phyloP scores from a whole-genome alignment of 768 basidiomycete species.

The Suillus subalutaceus region DNA sequence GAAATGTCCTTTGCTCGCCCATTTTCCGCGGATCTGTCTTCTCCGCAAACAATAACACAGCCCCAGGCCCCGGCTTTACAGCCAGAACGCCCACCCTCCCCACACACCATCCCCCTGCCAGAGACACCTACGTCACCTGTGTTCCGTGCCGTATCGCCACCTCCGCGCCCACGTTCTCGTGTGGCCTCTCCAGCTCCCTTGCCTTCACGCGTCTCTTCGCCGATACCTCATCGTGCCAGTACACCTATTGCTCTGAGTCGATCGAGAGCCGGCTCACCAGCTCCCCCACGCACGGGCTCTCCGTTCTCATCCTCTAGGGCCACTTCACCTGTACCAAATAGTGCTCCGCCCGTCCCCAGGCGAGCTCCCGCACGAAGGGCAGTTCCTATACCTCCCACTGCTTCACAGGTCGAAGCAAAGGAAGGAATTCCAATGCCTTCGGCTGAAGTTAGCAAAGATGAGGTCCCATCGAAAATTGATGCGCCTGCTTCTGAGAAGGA shows the following conservation, averaged over 20 bases:
- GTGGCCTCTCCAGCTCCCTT: slow-evolving; percentile 23
- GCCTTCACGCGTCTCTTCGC: slow-evolving; percentile 7
- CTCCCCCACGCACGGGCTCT: slow-evolving; percentile 22
- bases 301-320: slow-evolving; percentile 38
- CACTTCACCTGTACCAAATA: slow-evolving; percentile 37
- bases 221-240: slow-evolving; percentile 37
- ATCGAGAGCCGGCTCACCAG: slow-evolving; percentile 30
- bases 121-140: slow-evolving; percentile 34
- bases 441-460: neutral
- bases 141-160: slow-evolving; percentile 17
- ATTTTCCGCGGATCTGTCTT: slow-evolving; percentile 6
- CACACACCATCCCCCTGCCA: slow-evolving; percentile 26
- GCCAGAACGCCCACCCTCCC: slow-evolving; percentile 19
- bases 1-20: slow-evolving; percentile 24
- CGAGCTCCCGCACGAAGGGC: slow-evolving; percentile 59
- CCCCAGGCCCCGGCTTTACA: slow-evolving; percentile 10
- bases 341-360: slow-evolving; percentile 63
- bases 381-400: slow-evolving; percentile 30
- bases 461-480: neutral
- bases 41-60: slow-evolving; percentile 13
- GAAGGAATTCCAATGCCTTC: slow-evolving; percentile 5
- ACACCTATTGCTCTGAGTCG: slow-evolving; percentile 24
- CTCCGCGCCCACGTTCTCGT: slow-evolving; percentile 38
- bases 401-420: slow-evolving; percentile 1
- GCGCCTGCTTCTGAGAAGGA: neutral